Percentiles rank a stretch among this genome's conserved stretches.
phyloP scores from a whole-genome alignment of 352 stramenopile genomes.

The Globisporangium okanoganense region DNA sequence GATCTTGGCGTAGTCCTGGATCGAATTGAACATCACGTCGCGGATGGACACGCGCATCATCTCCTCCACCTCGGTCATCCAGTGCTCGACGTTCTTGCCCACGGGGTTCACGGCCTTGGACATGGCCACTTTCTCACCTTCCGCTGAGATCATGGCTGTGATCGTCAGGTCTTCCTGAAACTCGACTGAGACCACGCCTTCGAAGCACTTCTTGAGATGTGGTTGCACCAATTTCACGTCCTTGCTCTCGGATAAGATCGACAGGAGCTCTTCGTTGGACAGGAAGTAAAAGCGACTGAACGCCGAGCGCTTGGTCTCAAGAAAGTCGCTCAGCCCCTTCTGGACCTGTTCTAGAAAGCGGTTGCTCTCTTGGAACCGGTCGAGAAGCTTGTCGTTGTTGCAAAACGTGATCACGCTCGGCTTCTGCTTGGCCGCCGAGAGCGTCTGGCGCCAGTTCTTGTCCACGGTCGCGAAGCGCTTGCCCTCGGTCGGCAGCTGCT shows the following conservation, averaged over 20 bases:
- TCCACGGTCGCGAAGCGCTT: conserved; percentile 94
- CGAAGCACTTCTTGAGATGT: conserved; percentile 95
- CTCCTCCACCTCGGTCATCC: conserved; percentile 93
- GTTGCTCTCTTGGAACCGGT: conserved; percentile 92
- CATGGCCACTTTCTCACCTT: conserved; percentile 90
- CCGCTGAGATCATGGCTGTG: conserved; percentile 87
- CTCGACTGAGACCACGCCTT: conserved; percentile 91
- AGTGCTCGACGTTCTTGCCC: conserved; percentile 94
- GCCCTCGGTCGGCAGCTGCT: conserved; percentile 92
- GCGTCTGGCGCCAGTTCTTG: conserved; percentile 93
- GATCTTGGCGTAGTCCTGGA: conserved; percentile 90
- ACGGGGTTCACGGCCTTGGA: conserved; percentile 85
- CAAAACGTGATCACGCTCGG: conserved; percentile 89
- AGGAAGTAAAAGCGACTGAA: conserved; percentile 96
- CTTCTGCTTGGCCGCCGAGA: conserved; percentile 82
- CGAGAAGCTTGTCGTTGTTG: conserved; percentile 90
- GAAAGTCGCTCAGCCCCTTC: conserved; percentile 93
- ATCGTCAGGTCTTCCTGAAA: conserved; percentile 92
- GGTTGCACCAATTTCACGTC: conserved; percentile 93
- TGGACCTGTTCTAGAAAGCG: conserved; percentile 95
- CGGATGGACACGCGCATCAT: conserved; percentile 92
- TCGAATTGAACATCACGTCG: conserved; percentile 88
- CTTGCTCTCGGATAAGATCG: conserved; percentile 95
- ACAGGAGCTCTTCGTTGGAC: conserved; percentile 93
- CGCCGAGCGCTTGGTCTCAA: conserved; percentile 92